phyloP scores from a whole-genome alignment of 768 basidiomycete species.

The Russula emetica region DNA sequence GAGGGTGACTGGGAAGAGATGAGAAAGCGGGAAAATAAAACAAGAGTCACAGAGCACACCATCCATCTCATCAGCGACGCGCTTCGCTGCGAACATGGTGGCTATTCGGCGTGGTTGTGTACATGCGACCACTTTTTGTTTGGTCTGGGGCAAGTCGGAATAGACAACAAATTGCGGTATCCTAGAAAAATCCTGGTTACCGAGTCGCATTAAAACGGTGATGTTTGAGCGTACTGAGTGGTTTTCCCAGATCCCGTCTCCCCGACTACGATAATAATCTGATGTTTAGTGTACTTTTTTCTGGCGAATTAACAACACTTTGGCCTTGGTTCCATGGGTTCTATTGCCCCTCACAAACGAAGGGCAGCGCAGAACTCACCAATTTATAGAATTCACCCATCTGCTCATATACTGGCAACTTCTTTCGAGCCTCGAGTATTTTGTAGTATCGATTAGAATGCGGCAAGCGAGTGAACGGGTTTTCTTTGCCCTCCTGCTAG shows the following conservation, averaged over 20 bases:
- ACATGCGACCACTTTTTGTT: conserved; percentile 89
- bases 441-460: conserved; percentile 78
- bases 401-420: conserved; percentile 85
- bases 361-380: conserved; percentile 45
- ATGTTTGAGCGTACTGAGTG: conserved; percentile 66
- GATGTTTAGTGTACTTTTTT: conserved; percentile 68
- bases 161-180: conserved; percentile 96
- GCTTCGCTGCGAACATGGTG: conserved; percentile 96
- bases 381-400: conserved; percentile 91
- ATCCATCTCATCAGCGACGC: conserved; percentile 99
- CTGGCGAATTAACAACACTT: conserved; percentile 31
- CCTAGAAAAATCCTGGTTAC: conserved; percentile 40
- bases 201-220: neutral
- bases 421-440: conserved; percentile 79
- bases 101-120: conserved; percentile 96
- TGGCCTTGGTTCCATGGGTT: conserved; percentile 29
- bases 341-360: conserved; percentile 31
- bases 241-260: conserved; percentile 97
- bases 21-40: conserved; percentile 5
- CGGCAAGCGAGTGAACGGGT: conserved; percentile 83
- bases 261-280: conserved; percentile 87
- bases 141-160: conserved; percentile 87
- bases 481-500: conserved; percentile 66
- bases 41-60: conserved; percentile 48
- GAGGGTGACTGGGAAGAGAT: conserved; percentile 60